phyloP scores from a whole-genome alignment of 2,329 filamentous ascomycete species.

The Aspergillus glaucus region DNA sequence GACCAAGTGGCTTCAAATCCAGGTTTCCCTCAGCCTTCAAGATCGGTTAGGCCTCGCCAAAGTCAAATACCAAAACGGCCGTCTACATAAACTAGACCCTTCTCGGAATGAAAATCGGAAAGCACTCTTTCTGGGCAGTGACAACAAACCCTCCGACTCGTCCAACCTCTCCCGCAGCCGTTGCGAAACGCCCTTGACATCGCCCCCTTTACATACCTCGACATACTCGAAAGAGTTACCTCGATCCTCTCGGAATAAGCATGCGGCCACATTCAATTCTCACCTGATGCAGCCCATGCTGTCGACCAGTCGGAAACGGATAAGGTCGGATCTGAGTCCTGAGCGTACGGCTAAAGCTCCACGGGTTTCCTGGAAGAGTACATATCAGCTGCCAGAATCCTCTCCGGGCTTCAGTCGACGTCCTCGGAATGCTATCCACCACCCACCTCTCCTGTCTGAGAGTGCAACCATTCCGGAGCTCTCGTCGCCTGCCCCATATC shows the following conservation, averaged over 20 bases:
- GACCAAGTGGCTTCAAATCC: slow-evolving; percentile 14
- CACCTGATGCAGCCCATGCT: slow-evolving; percentile 38
- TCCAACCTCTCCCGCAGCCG: slow-evolving; percentile 67
- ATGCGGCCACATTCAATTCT: slow-evolving; percentile 40
- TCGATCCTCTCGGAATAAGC: slow-evolving; percentile 43
- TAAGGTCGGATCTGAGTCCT: slow-evolving; percentile 57
- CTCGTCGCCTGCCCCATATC: slow-evolving; percentile 42
- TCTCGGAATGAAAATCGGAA: slow-evolving; percentile 69
- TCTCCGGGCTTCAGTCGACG: slow-evolving; percentile 76
- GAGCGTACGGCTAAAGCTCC: slow-evolving; percentile 54
- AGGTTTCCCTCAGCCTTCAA: slow-evolving; percentile 92
- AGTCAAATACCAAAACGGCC: slow-evolving; percentile 94
- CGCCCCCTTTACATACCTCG: slow-evolving; percentile 74
- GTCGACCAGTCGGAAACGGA: slow-evolving; percentile 58
- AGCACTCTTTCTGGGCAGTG: slow-evolving; percentile 54
- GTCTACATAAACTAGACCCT: slow-evolving; percentile 73
- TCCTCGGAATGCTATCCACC: slow-evolving; percentile 58
- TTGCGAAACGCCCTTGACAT: slow-evolving; percentile 55
- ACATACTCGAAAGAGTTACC: slow-evolving; percentile 79
- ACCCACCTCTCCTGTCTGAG: slow-evolving; percentile 67
- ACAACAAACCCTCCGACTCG: slow-evolving; percentile 71
- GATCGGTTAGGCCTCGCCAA: slow-evolving; percentile 91
- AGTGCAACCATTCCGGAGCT: slow-evolving; percentile 62
- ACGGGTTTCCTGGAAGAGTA: slow-evolving; percentile 67
- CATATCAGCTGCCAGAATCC: slow-evolving; percentile 71